Percentiles rank a stretch among this genome's conserved stretches.
Conservation (phyloP, 257 asterid genomes). For the Gardenia jasminoides region DNA sequence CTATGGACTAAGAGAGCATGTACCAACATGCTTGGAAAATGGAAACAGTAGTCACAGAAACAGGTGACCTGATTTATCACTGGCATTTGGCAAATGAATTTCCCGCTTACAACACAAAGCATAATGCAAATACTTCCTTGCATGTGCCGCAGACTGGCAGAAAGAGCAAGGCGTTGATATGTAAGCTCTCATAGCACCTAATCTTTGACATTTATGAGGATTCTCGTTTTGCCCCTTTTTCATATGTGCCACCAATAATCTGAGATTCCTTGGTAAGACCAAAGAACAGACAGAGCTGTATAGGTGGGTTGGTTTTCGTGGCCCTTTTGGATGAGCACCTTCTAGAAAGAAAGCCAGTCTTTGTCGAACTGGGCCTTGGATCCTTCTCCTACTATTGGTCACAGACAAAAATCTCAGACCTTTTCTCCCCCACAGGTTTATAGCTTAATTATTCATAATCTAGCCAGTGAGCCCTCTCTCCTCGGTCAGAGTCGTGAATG, state of each 20-base stretch:
- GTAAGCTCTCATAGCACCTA: not conserved
- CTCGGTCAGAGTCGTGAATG: not conserved
- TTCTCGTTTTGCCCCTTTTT: not conserved
- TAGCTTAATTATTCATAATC: not conserved
- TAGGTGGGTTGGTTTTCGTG: not conserved
- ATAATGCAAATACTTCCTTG: too few relatives aligned
- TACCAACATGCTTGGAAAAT: too few relatives aligned
- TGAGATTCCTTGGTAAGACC: not conserved
- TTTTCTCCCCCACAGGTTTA: not conserved
- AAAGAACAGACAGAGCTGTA: not conserved
- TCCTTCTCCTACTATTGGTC: not conserved
- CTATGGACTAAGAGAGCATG: too few relatives aligned
- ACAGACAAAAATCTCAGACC: not conserved
- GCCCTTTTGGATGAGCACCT: not conserved
- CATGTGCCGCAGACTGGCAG: too few relatives aligned
- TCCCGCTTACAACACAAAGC: too few relatives aligned
- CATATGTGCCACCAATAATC: not conserved
- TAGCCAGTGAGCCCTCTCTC: not conserved
- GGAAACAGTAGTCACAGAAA: too few relatives aligned
- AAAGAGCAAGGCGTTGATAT: too few relatives aligned
- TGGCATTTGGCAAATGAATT: too few relatives aligned
- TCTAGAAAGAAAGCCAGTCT: slow-evolving; percentile 3
- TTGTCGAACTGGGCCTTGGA: not conserved
- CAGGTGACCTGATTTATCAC: too few relatives aligned
- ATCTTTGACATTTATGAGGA: not conserved